Evolutionary conservation across 2,329 filamentous ascomycete genomes (phyloP), one percentile per base, ranked within the genome.

Genomic region (Moelleriella libera): DNA sequence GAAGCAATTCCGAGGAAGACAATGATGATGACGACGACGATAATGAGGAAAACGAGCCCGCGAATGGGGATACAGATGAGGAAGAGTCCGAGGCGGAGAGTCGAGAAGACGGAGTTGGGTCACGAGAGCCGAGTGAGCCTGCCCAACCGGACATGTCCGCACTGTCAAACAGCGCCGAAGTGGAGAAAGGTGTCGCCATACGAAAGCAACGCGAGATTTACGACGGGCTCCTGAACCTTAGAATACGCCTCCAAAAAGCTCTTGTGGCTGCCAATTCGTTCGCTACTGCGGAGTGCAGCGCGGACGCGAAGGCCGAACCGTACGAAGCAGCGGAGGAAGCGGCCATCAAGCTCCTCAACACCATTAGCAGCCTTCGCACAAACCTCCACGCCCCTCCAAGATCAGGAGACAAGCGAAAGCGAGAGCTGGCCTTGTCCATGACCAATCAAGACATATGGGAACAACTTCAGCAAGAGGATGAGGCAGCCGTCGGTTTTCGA

Each of bases 181-280:
- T 84, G 5, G 78, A 82, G 41, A 97, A 97, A 64, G 92, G 92
- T 10, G 68, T 76, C 47, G 90, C 90, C 0, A 86, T 98, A 39
- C 90, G 88, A 57, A 72, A 81, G 49, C 92, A 98, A 66, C 80
- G 88, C 46, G 83, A 82, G 51, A 80, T 83, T 1, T 98, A 95
- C 58, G 90, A 97, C 55, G 79, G 85, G 0, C 76, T 97, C 1
- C 75, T 98, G 32, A 94, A 95, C 65, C 77, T 88, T 11, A 82
- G 92, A 21, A 96, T 98, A 59, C 85, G 90, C 51, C 68, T 98
- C 14, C 94, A 98, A 63, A 97, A 96, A 63, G 88, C 86, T 2
- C 68, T 98, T 11, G 76, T 92, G 12, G 82, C 85, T 0, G 78
- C 83, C 30, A 96, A 96, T 63, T 83, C 88, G 1, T 71, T 94